A percentile compares a stretch with the other conserved stretches of the same genome.
Evolutionary conservation across 371 early-diverging fungal species (phyloP).

Genomic region (Rhizopus arrhizus): DNA sequence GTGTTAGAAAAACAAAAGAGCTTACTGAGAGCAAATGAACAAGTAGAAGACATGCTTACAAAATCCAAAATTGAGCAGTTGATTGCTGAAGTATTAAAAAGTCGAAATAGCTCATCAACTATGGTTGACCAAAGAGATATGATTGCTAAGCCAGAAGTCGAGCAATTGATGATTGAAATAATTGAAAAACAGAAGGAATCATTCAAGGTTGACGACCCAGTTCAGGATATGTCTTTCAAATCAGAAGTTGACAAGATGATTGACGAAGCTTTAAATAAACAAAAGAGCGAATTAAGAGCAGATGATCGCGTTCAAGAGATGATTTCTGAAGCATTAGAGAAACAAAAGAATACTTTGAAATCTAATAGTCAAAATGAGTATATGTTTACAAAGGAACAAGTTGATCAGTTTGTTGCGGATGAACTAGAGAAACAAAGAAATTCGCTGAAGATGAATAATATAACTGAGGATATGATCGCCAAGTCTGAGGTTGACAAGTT

Average conservation of each 20-base stretch:
- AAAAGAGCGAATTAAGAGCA: not conserved
- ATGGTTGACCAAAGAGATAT: not conserved
- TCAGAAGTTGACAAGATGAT: constrained; percentile 9
- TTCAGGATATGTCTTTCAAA: constrained; percentile 14
- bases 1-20: not conserved
- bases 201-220: no score
- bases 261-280: constrained; percentile 8
- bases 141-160: constrained; percentile 5
- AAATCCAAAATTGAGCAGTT: constrained; percentile 4
- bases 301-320: not conserved
- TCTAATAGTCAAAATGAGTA: not conserved
- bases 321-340: constrained; percentile 7
- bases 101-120: not conserved
- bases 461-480: not conserved
- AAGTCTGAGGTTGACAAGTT: not conserved
- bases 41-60: constrained; percentile 1
- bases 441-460: not conserved
- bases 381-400: constrained; percentile 1
- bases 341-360: constrained; percentile 3
- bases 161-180: constrained; percentile 6
- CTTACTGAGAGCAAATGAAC: not conserved
- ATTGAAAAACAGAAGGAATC: not conserved
- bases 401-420: not conserved
- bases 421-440: constrained; percentile 12
- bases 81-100: constrained; percentile 4